phyloP scores from a whole-genome alignment of 345 rosid genomes.

The Nasturtium officinale region DNA sequence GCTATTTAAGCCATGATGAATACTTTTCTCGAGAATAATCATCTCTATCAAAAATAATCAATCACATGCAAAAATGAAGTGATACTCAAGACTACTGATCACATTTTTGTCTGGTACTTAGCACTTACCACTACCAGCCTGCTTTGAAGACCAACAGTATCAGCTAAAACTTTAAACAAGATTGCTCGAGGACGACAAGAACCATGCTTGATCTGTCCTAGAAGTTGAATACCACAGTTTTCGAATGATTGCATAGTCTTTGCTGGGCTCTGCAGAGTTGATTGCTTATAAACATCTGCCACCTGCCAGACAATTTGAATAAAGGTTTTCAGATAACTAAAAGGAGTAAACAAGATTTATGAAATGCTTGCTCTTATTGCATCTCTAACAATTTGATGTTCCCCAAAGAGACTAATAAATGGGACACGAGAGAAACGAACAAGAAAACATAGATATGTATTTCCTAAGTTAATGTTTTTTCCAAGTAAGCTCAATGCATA shows the following conservation, averaged over 20 bases:
- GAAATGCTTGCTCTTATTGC: conserved; percentile 22
- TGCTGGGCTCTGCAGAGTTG: conserved; percentile 77
- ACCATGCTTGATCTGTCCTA: conserved; percentile 94
- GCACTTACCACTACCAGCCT: conserved; percentile 90
- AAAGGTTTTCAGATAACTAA: conserved; percentile 11
- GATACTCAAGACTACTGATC: background rate
- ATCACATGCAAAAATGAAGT: conserved; percentile 21
- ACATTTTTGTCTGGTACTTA: conserved; percentile 15
- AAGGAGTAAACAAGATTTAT: conserved; percentile 18
- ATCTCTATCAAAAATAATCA: conserved; percentile 25
- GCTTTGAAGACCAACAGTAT: conserved; percentile 90
- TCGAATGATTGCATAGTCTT: conserved; percentile 71
- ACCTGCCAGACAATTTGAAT: conserved; percentile 53
- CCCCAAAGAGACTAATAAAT: conserved; percentile 18
- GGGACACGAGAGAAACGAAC: conserved; percentile 7
- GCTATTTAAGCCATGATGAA: conserved; percentile 16
- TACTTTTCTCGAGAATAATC: conserved; percentile 8
- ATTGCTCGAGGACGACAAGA: conserved; percentile 94
- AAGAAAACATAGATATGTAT: conserved; percentile 14
- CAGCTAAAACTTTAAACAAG: conserved; percentile 91
- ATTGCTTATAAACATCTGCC: conserved; percentile 81
- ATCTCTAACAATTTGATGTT: conserved; percentile 12
- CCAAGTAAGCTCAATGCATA: conserved; percentile 21
- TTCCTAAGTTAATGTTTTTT: conserved; percentile 9
- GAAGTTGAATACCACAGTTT: conserved; percentile 72